These are phyloP conservation scores for Garcia nutans DNA, from an alignment of 345 rosid species.

Conservation along the genomic window DNA sequence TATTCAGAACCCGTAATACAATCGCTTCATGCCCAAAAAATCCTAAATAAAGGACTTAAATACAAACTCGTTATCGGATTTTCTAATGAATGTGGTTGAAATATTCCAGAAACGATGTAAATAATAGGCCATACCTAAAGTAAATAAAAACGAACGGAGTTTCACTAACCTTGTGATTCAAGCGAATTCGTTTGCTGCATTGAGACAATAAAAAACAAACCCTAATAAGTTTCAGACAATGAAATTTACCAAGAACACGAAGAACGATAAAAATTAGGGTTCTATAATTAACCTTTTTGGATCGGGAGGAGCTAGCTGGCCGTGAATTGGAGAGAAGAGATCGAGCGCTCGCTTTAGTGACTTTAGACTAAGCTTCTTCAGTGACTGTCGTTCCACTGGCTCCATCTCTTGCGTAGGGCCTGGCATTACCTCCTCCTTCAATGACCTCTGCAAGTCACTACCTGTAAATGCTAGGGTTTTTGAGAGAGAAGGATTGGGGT, in stretches of 20 bases:
- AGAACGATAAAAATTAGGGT: neutral
- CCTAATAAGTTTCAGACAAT: neutral
- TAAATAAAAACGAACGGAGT: neutral
- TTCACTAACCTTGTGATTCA: conserved; percentile 75
- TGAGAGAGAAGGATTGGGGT: neutral
- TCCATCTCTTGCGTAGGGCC: conserved; percentile 56
- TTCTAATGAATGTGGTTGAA: no score
- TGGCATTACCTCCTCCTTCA: conserved; percentile 10
- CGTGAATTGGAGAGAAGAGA: conserved; percentile 78
- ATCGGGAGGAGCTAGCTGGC: conserved; percentile 73
- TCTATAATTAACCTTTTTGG: conserved; percentile 53
- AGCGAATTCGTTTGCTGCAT: conserved; percentile 80
- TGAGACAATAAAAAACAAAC: conserved; percentile 10
- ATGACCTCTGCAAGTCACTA: neutral
- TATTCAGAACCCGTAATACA: neutral
- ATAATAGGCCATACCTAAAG: conserved; percentile 10
- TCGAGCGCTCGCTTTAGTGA: conserved; percentile 85
- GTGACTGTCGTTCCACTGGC: conserved; percentile 83
- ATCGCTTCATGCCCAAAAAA: neutral
- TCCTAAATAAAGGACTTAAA: neutral
- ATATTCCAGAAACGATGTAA: neutral
- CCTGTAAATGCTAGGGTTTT: conserved; percentile 13
- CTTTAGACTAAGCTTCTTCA: conserved; percentile 84
- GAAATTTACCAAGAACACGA: neutral
- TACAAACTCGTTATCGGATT: neutral